phyloP scores from a whole-genome alignment of 2,329 filamentous ascomycete species.

The Pseudocercospora fuligena region DNA sequence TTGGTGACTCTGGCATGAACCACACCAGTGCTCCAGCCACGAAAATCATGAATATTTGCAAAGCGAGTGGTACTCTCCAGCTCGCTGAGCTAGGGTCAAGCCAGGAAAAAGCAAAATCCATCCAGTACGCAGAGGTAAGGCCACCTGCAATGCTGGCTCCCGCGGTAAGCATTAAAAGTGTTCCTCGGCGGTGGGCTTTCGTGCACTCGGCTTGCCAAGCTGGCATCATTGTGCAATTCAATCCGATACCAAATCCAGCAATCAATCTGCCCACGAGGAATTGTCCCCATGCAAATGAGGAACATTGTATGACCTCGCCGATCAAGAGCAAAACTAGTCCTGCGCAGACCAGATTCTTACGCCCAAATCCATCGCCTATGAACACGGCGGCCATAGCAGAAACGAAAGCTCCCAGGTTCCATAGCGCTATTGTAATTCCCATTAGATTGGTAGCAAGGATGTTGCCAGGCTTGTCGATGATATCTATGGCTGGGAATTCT shows the following conservation, averaged over 20 bases:
- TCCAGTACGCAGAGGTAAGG: constrained; percentile 50
- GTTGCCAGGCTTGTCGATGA: constrained; percentile 41
- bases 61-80: constrained; percentile 41
- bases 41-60: constrained; percentile 39
- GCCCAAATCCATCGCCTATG: constrained; percentile 63
- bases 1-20: constrained; percentile 41
- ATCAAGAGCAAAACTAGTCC: constrained; percentile 63
- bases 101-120: constrained; percentile 40
- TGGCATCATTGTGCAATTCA: constrained; percentile 50
- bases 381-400: constrained; percentile 49
- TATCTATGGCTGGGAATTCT: constrained; percentile 49
- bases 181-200: constrained; percentile 52
- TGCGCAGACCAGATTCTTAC: constrained; percentile 61
- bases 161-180: constrained; percentile 55
- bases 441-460: constrained; percentile 45
- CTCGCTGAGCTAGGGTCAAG: constrained; percentile 37
- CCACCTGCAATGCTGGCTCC: constrained; percentile 53
- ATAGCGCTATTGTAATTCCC: constrained; percentile 46
- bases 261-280: constrained; percentile 57
- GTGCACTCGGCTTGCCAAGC: constrained; percentile 55
- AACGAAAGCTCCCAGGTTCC: constrained; percentile 52
- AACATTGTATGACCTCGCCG: constrained; percentile 64
- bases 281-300: constrained; percentile 51
- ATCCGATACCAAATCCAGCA: constrained; percentile 53
- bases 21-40: constrained; percentile 31